Evolutionary conservation across 108 stramenopile genomes (phyloP), one percentile per base, ranked within the genome.

Genomic region (Cyclotella choctawhatcheeana): DNA sequence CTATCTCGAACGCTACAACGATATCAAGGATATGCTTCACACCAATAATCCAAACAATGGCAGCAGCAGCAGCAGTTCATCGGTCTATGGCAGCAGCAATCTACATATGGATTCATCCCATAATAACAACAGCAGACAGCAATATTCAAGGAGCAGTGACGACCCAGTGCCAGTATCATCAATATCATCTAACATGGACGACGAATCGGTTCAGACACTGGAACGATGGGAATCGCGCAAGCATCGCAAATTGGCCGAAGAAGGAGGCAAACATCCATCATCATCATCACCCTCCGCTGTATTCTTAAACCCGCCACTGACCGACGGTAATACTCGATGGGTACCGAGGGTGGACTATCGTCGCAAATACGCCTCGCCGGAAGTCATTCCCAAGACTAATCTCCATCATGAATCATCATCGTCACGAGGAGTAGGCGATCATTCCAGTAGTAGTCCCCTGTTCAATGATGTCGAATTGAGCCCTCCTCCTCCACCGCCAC

Each of bases 151-250:
- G 25, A 22, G 22, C 26, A 25, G 21, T 14, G 35, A 35, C 34
- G 35, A 37, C 26, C 52, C 51, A 22, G 10, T 18, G 16, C 48
- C 13, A 7, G n/a, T 50, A 22, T 51, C 20, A n/a, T 5, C n/a
- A 51, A 33, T 20, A 51, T n/a, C 27, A 7, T 1, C 21, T 7
- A 18, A 13, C 5, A 58, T 26, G 25, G 58, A 59, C 7, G 66
- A 51, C 14, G 50, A 67, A 34, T 44, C 50, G 0, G 14, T 22
- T 47, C 34, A 50, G 21, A 50, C 58, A 5, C 27, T 71, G 47
- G 59, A 71, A 14, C 26, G 69, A 25, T 71, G 69, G 69, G 69
- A 71, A 29, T 44, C 40, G 18, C 54, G 69, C n/a, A 71, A 71
- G 35, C 58, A 71, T 27, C 44, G 48, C 5, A 71, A 71, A 22